These are phyloP conservation scores for Croton laevigatus DNA, from an alignment of 441 rosid species.

Conservation along the genomic window DNA sequence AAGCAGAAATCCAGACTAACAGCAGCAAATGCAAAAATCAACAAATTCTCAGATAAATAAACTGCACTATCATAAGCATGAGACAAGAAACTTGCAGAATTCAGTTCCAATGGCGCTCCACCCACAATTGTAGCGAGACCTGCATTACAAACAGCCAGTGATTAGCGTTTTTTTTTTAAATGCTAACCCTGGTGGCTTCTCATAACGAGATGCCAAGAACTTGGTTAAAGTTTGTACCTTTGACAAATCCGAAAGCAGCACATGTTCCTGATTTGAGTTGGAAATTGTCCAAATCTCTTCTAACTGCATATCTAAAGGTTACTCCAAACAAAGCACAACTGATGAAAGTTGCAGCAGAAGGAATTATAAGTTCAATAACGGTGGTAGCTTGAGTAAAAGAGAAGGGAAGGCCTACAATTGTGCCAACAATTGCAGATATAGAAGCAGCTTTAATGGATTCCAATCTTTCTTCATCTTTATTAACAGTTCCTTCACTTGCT, in stretches of 20 bases:
- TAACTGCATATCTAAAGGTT: conserved; percentile 69
- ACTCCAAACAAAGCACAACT: conserved; percentile 92
- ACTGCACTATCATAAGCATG: conserved; percentile 57
- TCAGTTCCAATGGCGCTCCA: conserved; percentile 63
- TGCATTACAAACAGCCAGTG: conserved; percentile 21
- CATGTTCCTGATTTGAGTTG: conserved; percentile 76
- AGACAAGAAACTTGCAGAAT: conserved; percentile 51
- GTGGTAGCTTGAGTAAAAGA: conserved; percentile 52
- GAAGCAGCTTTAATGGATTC: conserved; percentile 77
- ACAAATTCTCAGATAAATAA: conserved; percentile 56
- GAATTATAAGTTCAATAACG: conserved; percentile 51
- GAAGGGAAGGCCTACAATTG: conserved; percentile 62
- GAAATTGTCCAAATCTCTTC: conserved; percentile 73
- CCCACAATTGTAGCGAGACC: conserved; percentile 56
- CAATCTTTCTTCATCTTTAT: conserved; percentile 62
- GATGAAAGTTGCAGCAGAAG: conserved; percentile 50
- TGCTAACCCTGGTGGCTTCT: too few relatives aligned
- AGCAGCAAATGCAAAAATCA: conserved; percentile 70
- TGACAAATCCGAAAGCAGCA: conserved; percentile 77
- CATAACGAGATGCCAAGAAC: too few relatives aligned
- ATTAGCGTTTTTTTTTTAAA: too few relatives aligned
- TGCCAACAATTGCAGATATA: conserved; percentile 69
- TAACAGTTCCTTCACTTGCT: conserved; percentile 25
- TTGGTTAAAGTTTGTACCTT: conserved; percentile 54
- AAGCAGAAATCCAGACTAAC: conserved; percentile 70